Conservation (phyloP, 495 filamentous ascomycete species). For the Xylona heveae region DNA sequence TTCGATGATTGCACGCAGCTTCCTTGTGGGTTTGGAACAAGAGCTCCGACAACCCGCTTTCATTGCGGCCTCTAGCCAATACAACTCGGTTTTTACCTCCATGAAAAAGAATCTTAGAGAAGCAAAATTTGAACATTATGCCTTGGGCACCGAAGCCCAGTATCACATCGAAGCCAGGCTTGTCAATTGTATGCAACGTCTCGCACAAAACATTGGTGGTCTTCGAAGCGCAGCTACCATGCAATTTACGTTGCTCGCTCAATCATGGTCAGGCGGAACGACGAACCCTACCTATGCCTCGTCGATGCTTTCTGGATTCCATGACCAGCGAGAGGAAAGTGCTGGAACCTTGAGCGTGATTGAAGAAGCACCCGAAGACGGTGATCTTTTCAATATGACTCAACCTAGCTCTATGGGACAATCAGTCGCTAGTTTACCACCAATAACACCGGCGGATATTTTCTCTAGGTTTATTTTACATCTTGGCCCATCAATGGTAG, state of each 20-base stretch:
- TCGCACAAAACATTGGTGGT: conserved; percentile 81
- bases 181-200: conserved; percentile 64
- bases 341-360: too few relatives aligned
- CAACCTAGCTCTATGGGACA: conserved; percentile 3
- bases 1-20: conserved; percentile 61
- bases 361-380: conserved; percentile 43
- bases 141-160: conserved; percentile 61
- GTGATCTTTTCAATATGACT: conserved; percentile 22
- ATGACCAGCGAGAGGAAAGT: too few relatives aligned
- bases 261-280: conserved; percentile 18
- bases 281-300: conserved; percentile 13
- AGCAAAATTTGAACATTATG: conserved; percentile 76
- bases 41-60: conserved; percentile 45
- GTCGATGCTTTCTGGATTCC: too few relatives aligned
- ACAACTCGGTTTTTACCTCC: conserved; percentile 44
- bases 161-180: conserved; percentile 63
- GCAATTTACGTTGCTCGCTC: conserved; percentile 64
- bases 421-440: conserved; percentile 1
- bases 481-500: conserved; percentile 77
- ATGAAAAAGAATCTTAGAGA: conserved; percentile 69
- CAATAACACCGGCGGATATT: conserved; percentile 57
- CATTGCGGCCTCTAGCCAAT: conserved; percentile 38
- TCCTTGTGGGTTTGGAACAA: conserved; percentile 66
- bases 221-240: conserved; percentile 73
- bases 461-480: conserved; percentile 74